Conservation (phyloP, 2,329 filamentous ascomycete genomes). For the Aspergillus cejpii region DNA sequence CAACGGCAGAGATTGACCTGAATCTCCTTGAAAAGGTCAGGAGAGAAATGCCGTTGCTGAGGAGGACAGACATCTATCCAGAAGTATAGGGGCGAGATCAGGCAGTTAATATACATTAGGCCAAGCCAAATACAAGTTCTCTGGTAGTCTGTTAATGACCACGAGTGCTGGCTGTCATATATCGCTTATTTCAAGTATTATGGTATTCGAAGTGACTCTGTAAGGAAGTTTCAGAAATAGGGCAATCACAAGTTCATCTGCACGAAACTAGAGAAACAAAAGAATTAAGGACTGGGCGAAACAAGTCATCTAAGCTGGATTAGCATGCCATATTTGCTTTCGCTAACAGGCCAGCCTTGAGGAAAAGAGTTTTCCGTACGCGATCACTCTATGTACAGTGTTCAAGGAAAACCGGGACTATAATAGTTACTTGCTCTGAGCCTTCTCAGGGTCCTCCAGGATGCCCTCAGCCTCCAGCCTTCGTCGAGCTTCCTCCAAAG, state of each 20-base stretch:
- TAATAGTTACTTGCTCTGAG: constrained; percentile 48
- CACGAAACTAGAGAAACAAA: constrained; percentile 11
- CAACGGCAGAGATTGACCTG: constrained; percentile 50
- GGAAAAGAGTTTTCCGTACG: constrained; percentile 26
- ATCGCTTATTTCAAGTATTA: neutral
- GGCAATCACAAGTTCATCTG: neutral
- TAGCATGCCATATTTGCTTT: constrained; percentile 27
- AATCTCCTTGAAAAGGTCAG: constrained; percentile 47
- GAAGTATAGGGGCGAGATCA: constrained; percentile 30
- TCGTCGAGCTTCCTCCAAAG: constrained; percentile 89
- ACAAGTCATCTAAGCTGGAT: constrained; percentile 31
- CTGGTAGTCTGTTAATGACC: neutral
- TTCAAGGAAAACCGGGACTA: constrained; percentile 26
- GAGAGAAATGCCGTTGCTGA: constrained; percentile 51
- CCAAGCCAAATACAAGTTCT: neutral
- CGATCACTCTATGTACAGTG: constrained; percentile 40
- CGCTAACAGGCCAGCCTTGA: constrained; percentile 26
- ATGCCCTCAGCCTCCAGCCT: constrained; percentile 95
- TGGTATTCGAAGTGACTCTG: neutral
- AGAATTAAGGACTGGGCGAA: constrained; percentile 24
- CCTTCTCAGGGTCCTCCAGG: constrained; percentile 64
- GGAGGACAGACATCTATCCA: constrained; percentile 49
- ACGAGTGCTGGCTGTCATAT: neutral
- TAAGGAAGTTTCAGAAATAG: neutral
- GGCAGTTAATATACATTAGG: neutral